Conservation (phyloP, 108 stramenopile genomes). For the Skeletonema menzelii region DNA sequence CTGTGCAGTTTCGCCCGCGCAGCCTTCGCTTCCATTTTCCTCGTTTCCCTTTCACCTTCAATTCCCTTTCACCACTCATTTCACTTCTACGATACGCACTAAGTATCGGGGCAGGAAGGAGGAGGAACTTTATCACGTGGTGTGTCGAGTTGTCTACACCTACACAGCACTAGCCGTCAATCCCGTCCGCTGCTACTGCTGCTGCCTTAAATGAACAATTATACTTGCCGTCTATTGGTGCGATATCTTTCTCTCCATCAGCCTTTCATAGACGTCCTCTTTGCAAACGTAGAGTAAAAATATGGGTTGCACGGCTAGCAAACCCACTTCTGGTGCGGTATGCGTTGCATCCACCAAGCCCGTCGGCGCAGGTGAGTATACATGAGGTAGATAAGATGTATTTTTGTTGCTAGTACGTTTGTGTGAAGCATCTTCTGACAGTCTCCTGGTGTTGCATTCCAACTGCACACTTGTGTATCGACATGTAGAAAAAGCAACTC, state of each 20-base stretch:
- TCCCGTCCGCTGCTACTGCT: neutral
- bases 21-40: too few relatives aligned
- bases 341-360: conserved; percentile 3
- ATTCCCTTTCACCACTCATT: too few relatives aligned
- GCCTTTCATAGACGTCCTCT: neutral
- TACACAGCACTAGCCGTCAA: neutral
- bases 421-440: neutral
- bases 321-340: conserved; percentile 12
- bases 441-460: too few relatives aligned
- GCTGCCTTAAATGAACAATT: neutral
- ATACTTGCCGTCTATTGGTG: neutral
- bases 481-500: neutral
- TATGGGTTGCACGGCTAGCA: conserved; percentile 27
- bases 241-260: neutral
- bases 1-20: too few relatives aligned
- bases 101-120: too few relatives aligned
- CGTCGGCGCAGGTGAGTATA: neutral
- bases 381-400: too few relatives aligned
- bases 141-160: neutral
- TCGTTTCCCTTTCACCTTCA: too few relatives aligned
- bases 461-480: too few relatives aligned
- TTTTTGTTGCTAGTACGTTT: too few relatives aligned
- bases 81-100: too few relatives aligned
- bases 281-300: neutral
- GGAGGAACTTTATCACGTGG: too few relatives aligned